Base-by-base conservation (phyloP, 331 rosid species). In the Acacia concinna region DNA sequence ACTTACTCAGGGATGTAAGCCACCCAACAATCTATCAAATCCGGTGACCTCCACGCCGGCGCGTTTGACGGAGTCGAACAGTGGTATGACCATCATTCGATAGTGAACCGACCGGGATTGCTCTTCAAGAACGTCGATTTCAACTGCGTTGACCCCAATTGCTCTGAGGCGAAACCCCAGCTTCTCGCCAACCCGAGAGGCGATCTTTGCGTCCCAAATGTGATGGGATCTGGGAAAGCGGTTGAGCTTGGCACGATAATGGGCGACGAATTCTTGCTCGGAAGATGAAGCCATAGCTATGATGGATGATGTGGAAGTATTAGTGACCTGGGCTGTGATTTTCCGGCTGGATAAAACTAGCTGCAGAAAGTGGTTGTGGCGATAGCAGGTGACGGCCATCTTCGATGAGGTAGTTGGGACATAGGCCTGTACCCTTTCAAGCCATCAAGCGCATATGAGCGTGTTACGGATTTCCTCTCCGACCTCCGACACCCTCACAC, bases 211-310 rank as follows among this genome's bases (percentile, higher is more conserved):
- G 80, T 89, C 90, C 93, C 93, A 91, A 43, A 83, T 81, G 30
- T 80, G 79, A 34, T 80, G 83, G 3, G 92, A 87, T 87, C 91
- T 77, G n/a, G 91, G 93, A 63, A 79, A 89, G 27, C 97, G 86
- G 49, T 84, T 83, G 75, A 91, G 86, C 14, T 83, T 69, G 52
- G 91, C 71, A 0, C 89, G 91, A 73, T 87, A 71, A n/a, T 85
- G 84, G 65, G 87, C 73, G 14, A 74, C 65, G 81, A 91, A 91
- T 64, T 89, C 97, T 54, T 89, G 92, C 84, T 91, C 97, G 0
- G 90, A 77, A 27, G 97, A 91, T 30, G 93, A 89, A 13, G 93
- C 97, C 92, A 91, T 89, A 60, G 93, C 97, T 49, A 89, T 37
- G 84, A 91, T 91, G 46, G 93, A 79, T 28, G 91, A 86, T 43